Percentiles rank a stretch among this genome's conserved stretches.
phyloP scores from a whole-genome alignment of 768 basidiomycete species.

The Pulveroboletus sp. region DNA sequence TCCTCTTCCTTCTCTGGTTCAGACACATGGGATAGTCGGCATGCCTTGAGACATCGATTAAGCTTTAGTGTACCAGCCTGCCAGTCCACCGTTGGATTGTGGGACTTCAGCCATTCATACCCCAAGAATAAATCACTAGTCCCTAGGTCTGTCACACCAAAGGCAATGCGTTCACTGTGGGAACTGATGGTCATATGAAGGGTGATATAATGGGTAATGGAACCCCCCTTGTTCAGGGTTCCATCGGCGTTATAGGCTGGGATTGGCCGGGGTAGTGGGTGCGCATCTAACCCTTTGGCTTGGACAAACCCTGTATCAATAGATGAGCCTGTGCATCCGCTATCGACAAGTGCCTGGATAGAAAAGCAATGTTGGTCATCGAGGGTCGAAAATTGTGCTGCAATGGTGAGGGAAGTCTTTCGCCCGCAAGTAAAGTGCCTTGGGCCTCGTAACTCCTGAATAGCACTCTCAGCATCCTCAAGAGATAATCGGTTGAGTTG shows the following conservation, averaged over 20 bases:
- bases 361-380: background rate
- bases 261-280: constrained; percentile 4
- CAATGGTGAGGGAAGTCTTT: background rate
- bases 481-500: background rate
- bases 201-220: constrained; percentile 9
- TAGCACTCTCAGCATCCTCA: background rate
- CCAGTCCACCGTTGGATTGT: constrained; percentile 3
- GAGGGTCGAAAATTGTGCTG: background rate
- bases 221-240: constrained; percentile 7
- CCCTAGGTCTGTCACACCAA: background rate
- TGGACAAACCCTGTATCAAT: constrained; percentile 13
- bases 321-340: constrained; percentile 21
- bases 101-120: background rate
- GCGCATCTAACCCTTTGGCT: constrained; percentile 1
- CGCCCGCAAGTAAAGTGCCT: constrained; percentile 2
- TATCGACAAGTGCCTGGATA: constrained; percentile 10
- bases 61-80: background rate
- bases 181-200: background rate
- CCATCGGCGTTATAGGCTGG: no score
- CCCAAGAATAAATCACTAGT: constrained; percentile 8
- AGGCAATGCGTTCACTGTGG: background rate
- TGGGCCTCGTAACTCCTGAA: constrained; percentile 3
- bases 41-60: background rate
- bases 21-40: background rate
- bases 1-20: constrained; percentile 1